phyloP scores from a whole-genome alignment of 371 early-diverging fungal genomes.

The Rhizomucor pusillus region DNA sequence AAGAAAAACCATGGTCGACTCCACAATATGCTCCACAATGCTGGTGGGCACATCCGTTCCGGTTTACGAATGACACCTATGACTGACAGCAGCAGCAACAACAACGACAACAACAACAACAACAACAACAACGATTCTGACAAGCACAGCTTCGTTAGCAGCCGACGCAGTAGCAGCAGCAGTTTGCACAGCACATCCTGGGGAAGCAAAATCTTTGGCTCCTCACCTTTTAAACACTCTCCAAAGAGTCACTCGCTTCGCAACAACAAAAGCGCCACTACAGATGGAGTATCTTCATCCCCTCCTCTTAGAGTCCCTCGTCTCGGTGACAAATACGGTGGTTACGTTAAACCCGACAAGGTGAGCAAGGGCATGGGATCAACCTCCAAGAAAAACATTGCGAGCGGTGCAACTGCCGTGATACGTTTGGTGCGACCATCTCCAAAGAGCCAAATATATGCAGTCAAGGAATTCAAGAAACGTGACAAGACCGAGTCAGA shows the following conservation, averaged over 20 bases:
- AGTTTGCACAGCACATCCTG: slow-evolving; percentile 5
- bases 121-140: not conserved
- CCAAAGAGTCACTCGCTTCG: no score
- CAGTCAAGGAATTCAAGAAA: slow-evolving; percentile 68
- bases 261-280: not conserved
- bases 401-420: slow-evolving; percentile 51
- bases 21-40: slow-evolving; percentile 14
- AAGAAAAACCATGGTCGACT: slow-evolving; percentile 12
- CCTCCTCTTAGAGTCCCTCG: slow-evolving; percentile 5
- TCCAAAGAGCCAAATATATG: slow-evolving; percentile 9
- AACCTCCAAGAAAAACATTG: slow-evolving; percentile 37
- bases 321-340: slow-evolving; percentile 37
- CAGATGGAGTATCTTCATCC: not conserved
- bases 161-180: not conserved
- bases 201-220: not conserved
- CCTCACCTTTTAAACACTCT: slow-evolving; percentile 1
- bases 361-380: slow-evolving; percentile 35
- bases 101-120: slow-evolving; percentile 6
- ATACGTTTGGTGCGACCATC: slow-evolving; percentile 32
- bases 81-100: slow-evolving; percentile 1
- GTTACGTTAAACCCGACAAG: slow-evolving; percentile 28
- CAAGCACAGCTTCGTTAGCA: not conserved
- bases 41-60: slow-evolving; percentile 16
- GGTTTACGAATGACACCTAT: slow-evolving; percentile 28
- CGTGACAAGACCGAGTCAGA: slow-evolving; percentile 51